These are phyloP conservation scores for Dendryphion nanum DNA, from an alignment of 2,329 filamentous ascomycete genomes.

Conservation along the genomic window DNA sequence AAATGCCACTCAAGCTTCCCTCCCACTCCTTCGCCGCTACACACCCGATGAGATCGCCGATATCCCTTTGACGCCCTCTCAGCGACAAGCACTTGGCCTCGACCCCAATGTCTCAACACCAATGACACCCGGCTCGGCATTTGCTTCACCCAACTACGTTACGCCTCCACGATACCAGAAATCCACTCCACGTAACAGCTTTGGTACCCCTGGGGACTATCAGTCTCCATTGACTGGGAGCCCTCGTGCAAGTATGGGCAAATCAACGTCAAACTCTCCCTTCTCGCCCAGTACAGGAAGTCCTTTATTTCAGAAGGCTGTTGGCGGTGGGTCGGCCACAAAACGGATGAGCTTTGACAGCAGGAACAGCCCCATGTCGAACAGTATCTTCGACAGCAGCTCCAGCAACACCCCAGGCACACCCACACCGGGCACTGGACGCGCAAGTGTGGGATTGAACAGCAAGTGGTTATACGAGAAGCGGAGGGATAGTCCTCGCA, in stretches of 20 bases:
- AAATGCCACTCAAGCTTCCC: constrained; percentile 69
- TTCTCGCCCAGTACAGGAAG: constrained; percentile 53
- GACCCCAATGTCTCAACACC: constrained; percentile 60
- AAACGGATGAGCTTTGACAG: constrained; percentile 63
- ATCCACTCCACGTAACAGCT: constrained; percentile 64
- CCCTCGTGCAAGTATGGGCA: constrained; percentile 36
- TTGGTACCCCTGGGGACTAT: constrained; percentile 46
- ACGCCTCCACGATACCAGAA: constrained; percentile 86
- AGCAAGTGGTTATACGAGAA: constrained; percentile 95
- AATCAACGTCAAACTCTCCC: constrained; percentile 38
- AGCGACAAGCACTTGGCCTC: constrained; percentile 81
- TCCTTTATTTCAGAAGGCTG: constrained; percentile 67
- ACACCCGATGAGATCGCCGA: constrained; percentile 73
- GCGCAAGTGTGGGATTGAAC: constrained; percentile 75
- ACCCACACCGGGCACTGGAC: constrained; percentile 61
- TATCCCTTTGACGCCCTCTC: constrained; percentile 85
- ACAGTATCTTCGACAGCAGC: constrained; percentile 38
- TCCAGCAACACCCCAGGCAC: constrained; percentile 54
- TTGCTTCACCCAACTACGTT: constrained; percentile 58
- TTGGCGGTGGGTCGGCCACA: constrained; percentile 49
- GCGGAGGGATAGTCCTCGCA: constrained; percentile 55
- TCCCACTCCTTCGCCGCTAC: constrained; percentile 66
- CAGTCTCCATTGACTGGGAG: constrained; percentile 61
- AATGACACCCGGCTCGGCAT: constrained; percentile 60
- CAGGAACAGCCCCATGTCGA: constrained; percentile 43